Conservation (phyloP, 192 early-diverging fungal species). For the Funneliformis geosporum region DNA sequence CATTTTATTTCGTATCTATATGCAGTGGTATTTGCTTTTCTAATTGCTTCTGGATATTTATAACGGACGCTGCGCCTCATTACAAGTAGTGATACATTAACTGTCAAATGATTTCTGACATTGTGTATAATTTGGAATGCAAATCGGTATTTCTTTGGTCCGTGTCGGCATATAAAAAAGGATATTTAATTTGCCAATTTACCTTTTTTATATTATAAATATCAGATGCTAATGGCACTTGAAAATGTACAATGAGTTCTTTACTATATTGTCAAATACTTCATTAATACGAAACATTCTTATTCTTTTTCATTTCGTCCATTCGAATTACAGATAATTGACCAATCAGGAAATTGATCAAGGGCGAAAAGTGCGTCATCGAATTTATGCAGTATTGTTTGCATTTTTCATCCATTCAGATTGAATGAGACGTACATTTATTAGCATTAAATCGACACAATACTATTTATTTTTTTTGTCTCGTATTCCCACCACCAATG, state of each 20-base stretch:
- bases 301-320: background rate
- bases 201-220: background rate
- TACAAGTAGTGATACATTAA: background rate
- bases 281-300: background rate
- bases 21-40: background rate
- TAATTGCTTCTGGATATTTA: background rate
- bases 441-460: background rate
- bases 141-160: slow-evolving; percentile 1
- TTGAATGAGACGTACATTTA: background rate
- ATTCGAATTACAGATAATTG: background rate
- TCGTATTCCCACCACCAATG: background rate
- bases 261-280: background rate
- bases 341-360: background rate
- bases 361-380: background rate
- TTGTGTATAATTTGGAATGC: background rate
- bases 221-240: background rate
- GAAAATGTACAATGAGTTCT: background rate
- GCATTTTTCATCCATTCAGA: background rate
- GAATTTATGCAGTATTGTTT: background rate
- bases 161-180: background rate
- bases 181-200: background rate
- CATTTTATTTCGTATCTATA: background rate
- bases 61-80: background rate
- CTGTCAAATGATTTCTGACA: background rate
- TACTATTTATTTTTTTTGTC: background rate